Base-by-base conservation (phyloP, 345 rosid genomes). In the Capsella bursapastoris region DNA sequence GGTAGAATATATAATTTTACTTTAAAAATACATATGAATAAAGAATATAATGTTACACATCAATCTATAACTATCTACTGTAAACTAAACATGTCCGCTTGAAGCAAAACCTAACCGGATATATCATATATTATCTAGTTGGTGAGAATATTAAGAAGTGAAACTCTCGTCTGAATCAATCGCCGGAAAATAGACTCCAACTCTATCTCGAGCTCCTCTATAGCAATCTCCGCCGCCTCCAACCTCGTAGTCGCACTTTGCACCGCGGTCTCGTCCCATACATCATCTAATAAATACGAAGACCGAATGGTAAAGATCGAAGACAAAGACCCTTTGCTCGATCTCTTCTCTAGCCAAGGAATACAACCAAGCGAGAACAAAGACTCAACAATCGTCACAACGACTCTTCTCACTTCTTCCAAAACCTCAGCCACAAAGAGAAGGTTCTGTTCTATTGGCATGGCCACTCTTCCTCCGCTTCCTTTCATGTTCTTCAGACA, bases 131-230 rank as follows among this genome's bases (percentile, higher is more conserved):
- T 8, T 22, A 66, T 11, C 57, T 84, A 88, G 67, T 61, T 80
- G 37, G 85, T 85, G 29, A 85, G 91, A 78, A 90, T 85, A 76
- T 90, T 93, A 3, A 87, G 89, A 77, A 90, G 97, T 25, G 86
- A 84, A 78, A 83, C 95, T 81, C 98, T 83, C 37, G 98, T 89
- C 57, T 87, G 93, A 64, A 92, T 92, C 81, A 90, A 72, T 16
- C 93, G 81, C 75, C 96, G 73, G 32, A 74, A 85, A 68, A 90
- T 89, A 80, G 86, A 86, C 57, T 87, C 86, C 25, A 90, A 13
- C 81, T 93, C 95, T 34, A 76, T 75, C 68, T 85, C 89, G 40
- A 90, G 91, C 71, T 87, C 83, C 52, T 89, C 86, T 6, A 87
- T 78, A 37, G 91, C 87, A 41, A 85, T 89, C 81, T 87, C 90